phyloP scores from a whole-genome alignment of 179 eudicot species.

The Corrigiola litoralis region DNA sequence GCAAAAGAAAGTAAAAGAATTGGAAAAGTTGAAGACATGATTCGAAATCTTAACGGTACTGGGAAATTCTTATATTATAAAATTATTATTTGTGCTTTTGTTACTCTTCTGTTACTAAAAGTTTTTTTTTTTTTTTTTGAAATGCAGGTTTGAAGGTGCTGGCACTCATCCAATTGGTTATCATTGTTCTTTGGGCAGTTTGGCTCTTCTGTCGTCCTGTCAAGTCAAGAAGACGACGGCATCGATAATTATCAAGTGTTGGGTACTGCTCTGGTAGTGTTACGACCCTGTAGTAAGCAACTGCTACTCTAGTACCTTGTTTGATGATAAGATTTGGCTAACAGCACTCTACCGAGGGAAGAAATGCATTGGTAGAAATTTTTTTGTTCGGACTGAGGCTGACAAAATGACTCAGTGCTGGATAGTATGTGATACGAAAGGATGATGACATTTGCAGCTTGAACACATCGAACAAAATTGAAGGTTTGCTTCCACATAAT shows the following conservation, averaged over 20 bases:
- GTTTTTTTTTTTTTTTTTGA: background rate
- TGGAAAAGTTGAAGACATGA: slow-evolving; percentile 28
- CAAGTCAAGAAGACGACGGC: slow-evolving; percentile 40
- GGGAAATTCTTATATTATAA: too few relatives aligned
- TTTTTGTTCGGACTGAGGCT: too few relatives aligned
- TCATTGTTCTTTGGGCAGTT: slow-evolving; percentile 37
- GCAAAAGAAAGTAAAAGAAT: slow-evolving; percentile 27
- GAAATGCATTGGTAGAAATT: too few relatives aligned
- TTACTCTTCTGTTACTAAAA: background rate
- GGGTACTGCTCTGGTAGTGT: background rate
- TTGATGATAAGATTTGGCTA: too few relatives aligned
- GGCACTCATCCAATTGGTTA: slow-evolving; percentile 47
- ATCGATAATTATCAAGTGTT: background rate
- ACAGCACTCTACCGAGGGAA: too few relatives aligned
- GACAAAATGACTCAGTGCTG: too few relatives aligned
- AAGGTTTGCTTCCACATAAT: too few relatives aligned
- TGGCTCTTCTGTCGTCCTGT: slow-evolving; percentile 33
- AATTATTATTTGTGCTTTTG: background rate
- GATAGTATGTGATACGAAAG: too few relatives aligned
- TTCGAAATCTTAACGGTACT: slow-evolving; percentile 59
- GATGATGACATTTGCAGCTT: too few relatives aligned
- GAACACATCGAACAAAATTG: too few relatives aligned
- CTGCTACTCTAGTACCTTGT: background rate
- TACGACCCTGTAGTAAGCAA: background rate
- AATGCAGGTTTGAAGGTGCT: slow-evolving; percentile 60